Percentiles rank a stretch among this genome's conserved stretches.
Conservation (phyloP, 805 yeast genomes). For the Teunomyces lycoperdinae region DNA sequence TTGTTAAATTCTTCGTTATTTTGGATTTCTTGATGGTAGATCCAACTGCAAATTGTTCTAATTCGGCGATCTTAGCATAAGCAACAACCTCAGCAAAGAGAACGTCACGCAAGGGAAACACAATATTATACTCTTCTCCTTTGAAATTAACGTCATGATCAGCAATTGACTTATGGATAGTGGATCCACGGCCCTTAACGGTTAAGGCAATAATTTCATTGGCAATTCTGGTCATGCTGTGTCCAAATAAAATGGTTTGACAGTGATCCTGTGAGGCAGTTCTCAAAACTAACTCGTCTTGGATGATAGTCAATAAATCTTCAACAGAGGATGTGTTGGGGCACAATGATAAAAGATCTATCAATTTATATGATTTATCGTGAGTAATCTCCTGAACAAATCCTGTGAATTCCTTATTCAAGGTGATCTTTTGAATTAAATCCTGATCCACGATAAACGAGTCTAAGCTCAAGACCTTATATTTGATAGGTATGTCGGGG, state of each 20-base stretch:
- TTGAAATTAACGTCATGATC: constrained; percentile 35
- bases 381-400: constrained; percentile 7
- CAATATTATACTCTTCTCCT: constrained; percentile 37
- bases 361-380: constrained; percentile 15
- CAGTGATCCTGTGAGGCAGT: constrained; percentile 46
- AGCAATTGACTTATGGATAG: constrained; percentile 51
- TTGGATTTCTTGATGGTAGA: constrained; percentile 25
- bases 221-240: constrained; percentile 80
- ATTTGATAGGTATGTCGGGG: constrained; percentile 24
- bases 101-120: constrained; percentile 76
- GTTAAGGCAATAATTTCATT: constrained; percentile 75
- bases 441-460: constrained; percentile 32
- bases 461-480: constrained; percentile 42
- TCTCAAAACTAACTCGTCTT: constrained; percentile 43
- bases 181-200: constrained; percentile 82
- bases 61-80: constrained; percentile 44
- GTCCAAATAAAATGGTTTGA: constrained; percentile 67
- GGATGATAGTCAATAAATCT: constrained; percentile 54
- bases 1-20: constrained; percentile 70
- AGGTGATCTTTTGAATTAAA: constrained; percentile 26
- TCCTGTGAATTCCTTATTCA: constrained; percentile 29
- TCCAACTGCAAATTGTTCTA: constrained; percentile 30
- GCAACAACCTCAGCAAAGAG: constrained; percentile 64
- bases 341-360: constrained; percentile 35
- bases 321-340: constrained; percentile 61